Evolutionary conservation across 1,284 basidiomycete species (phyloP).

Genomic region (Ceratobasidium sp.): DNA sequence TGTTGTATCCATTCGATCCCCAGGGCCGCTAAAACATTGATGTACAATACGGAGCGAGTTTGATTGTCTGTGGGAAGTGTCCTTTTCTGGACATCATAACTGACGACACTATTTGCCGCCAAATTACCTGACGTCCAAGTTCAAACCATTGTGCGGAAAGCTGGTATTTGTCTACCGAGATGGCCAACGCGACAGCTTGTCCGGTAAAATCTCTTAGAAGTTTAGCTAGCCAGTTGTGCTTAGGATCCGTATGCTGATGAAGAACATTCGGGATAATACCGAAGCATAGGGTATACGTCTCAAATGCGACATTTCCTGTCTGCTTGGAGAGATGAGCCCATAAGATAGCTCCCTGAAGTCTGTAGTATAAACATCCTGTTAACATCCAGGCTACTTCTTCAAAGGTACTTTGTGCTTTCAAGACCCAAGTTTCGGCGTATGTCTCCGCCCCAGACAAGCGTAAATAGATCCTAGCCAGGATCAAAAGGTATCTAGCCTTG

Average conservation of each 20-base stretch:
- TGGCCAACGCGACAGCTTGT: neutral
- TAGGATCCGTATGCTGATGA: neutral
- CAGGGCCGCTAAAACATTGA: neutral
- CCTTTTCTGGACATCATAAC: too few relatives aligned
- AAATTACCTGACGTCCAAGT: neutral
- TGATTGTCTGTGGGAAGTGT: too few relatives aligned
- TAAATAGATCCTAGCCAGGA: too few relatives aligned
- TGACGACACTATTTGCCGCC: neutral
- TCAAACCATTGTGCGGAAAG: slow-evolving; percentile 4
- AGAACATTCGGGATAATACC: neutral
- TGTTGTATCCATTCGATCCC: too few relatives aligned
- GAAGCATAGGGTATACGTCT: neutral
- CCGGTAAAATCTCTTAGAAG: neutral
- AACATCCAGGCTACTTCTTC: too few relatives aligned
- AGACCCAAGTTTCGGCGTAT: too few relatives aligned
- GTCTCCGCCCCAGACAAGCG: too few relatives aligned
- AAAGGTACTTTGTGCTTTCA: too few relatives aligned
- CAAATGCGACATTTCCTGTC: neutral
- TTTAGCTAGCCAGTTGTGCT: neutral
- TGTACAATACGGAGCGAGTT: neutral
- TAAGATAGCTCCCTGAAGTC: neutral
- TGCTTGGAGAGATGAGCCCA: neutral
- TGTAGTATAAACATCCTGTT: neutral
- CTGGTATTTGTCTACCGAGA: neutral
- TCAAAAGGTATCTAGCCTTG: too few relatives aligned